These are phyloP conservation scores for Laetiporus sulphureus DNA, from an alignment of 1,284 basidiomycete species.

Conservation along the genomic window DNA sequence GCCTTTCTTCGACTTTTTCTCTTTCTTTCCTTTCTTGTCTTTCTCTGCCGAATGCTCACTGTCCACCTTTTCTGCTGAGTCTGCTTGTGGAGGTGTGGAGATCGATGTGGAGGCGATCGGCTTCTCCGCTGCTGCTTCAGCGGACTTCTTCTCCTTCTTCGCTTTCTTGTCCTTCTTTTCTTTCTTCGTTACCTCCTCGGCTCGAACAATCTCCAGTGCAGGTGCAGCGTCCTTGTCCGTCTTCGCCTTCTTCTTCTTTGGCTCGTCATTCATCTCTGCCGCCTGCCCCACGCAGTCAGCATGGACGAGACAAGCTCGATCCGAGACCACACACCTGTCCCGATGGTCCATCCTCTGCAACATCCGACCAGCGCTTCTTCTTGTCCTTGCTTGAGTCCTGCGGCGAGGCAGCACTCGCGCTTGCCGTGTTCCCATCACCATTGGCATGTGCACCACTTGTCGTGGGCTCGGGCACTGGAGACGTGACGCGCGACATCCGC, in stretches of 20 bases:
- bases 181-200: conserved; percentile 6
- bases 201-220: conserved; percentile 8
- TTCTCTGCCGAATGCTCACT: conserved; percentile 10
- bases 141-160: conserved; percentile 19
- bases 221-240: conserved; percentile 9
- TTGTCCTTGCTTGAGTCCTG: conserved; percentile 20
- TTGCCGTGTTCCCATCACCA: conserved; percentile 2
- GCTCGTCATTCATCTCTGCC: conserved; percentile 12
- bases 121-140: conserved; percentile 4
- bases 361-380: conserved; percentile 21
- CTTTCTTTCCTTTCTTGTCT: conserved; percentile 12
- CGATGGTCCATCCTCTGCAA: conserved; percentile 10
- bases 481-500: conserved; percentile 38
- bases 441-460: not conserved
- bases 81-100: not conserved
- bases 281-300: too few species aligned
- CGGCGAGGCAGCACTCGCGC: conserved; percentile 8
- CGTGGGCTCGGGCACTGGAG: conserved; percentile 11
- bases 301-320: too few species aligned
- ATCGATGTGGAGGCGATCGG: conserved; percentile 11
- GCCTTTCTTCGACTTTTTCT: conserved; percentile 12
- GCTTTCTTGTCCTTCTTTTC: conserved; percentile 23
- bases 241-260: conserved; percentile 25
- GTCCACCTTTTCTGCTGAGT: conserved; percentile 17
- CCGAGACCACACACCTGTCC: too few species aligned